Conservation (phyloP, 2,329 filamentous ascomycete species). For the Cladosporium sp. region DNA sequence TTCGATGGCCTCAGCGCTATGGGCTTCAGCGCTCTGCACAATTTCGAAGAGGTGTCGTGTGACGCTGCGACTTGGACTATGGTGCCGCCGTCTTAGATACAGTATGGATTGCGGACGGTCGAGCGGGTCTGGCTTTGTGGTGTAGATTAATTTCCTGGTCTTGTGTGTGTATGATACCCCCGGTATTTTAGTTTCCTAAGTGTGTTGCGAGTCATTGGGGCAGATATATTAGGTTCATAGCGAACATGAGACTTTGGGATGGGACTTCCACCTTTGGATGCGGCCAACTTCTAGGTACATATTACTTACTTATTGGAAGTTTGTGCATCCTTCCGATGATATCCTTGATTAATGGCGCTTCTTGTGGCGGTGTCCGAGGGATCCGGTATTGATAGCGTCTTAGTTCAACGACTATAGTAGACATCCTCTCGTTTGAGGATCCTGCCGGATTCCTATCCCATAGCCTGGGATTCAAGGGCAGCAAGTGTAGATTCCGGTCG, state of each 20-base stretch:
- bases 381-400: no score
- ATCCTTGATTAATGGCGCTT: no score
- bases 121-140: background rate
- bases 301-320: background rate
- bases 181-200: background rate
- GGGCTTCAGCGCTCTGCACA: conserved; percentile 78
- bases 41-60: conserved; percentile 78
- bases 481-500: no score
- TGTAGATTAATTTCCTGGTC: background rate
- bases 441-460: no score
- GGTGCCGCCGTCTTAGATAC: conserved; percentile 31
- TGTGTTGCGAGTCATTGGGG: background rate
- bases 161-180: conserved; percentile 1
- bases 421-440: no score
- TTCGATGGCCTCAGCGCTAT: conserved; percentile 74
- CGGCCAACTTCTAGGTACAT: background rate
- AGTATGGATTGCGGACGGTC: background rate
- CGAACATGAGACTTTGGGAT: background rate
- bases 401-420: no score
- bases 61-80: conserved; percentile 63
- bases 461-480: no score
- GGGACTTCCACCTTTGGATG: background rate
- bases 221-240: background rate
- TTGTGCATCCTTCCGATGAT: background rate
- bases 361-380: no score